Conservation (phyloP, 352 stramenopile genomes). For the Pythium dissotocum region DNA sequence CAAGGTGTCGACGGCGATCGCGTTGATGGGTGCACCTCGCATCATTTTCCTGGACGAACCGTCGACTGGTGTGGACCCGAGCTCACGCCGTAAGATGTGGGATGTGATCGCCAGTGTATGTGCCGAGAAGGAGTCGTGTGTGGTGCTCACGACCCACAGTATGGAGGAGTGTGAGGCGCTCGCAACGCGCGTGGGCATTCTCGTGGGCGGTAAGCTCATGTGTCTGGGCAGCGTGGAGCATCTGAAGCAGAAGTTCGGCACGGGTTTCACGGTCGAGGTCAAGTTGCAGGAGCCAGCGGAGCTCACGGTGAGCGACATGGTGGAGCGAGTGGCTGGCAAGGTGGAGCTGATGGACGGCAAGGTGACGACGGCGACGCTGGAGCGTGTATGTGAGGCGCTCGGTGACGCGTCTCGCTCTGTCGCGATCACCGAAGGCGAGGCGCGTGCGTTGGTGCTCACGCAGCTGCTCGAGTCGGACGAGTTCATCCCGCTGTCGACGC, state of each 20-base stretch:
- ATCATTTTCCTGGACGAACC: constrained; percentile 94
- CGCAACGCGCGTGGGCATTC: constrained; percentile 66
- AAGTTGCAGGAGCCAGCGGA: constrained; percentile 43
- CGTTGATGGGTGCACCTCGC: constrained; percentile 91
- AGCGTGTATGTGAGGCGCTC: neutral
- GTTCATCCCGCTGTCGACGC: constrained; percentile 18
- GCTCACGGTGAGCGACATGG: constrained; percentile 10
- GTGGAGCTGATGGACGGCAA: constrained; percentile 26
- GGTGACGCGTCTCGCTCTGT: neutral
- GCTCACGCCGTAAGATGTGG: constrained; percentile 88
- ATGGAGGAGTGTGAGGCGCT: constrained; percentile 86
- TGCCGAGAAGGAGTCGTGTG: constrained; percentile 34
- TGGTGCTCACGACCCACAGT: constrained; percentile 77
- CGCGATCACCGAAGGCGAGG: neutral
- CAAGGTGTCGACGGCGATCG: constrained; percentile 95
- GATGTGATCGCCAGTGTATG: constrained; percentile 83
- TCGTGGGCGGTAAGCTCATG: constrained; percentile 61
- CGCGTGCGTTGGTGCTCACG: neutral
- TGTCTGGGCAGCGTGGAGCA: constrained; percentile 89
- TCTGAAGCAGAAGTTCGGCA: constrained; percentile 96
- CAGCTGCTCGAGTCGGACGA: neutral
- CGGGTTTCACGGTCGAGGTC: constrained; percentile 91
- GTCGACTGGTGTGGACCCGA: constrained; percentile 87
- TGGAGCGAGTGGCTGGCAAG: too few species aligned
- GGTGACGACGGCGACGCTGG: neutral